Conservation (phyloP, 1,284 basidiomycete species). For the Leccinum griseonigrum region DNA sequence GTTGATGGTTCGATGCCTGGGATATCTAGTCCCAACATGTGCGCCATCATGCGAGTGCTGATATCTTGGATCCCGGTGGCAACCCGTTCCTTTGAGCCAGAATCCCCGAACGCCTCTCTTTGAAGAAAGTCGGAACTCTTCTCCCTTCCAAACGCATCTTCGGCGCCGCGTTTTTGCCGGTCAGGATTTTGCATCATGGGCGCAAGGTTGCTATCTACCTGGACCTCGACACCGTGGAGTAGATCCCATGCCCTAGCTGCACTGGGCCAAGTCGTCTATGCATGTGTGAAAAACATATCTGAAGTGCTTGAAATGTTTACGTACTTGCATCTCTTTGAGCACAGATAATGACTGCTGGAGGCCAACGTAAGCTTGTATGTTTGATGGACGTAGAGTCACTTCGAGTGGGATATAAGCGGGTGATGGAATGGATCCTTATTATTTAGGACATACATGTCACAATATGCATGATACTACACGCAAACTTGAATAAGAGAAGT, state of each 20-base stretch:
- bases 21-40: conserved; percentile 64
- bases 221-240: conserved; percentile 65
- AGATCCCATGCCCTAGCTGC: conserved; percentile 69
- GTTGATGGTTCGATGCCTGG: conserved; percentile 45
- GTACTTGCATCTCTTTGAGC: conserved; percentile 70
- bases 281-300: conserved; percentile 14
- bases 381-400: conserved; percentile 71
- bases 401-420: conserved; percentile 8
- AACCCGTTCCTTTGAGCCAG: conserved; percentile 22
- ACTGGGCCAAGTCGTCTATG: conserved; percentile 65
- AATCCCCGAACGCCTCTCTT: conserved; percentile 40
- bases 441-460: conserved; percentile 55
- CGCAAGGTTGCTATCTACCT: conserved; percentile 43
- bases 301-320: conserved; percentile 1
- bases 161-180: conserved; percentile 59
- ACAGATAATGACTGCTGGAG: conserved; percentile 66
- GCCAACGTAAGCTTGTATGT: conserved; percentile 64
- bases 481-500: conserved; percentile 2
- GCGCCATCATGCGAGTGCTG: conserved; percentile 62
- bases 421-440: neutral
- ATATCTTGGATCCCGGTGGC: conserved; percentile 52
- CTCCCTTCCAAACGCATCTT: conserved; percentile 63
- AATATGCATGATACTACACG: conserved; percentile 76
- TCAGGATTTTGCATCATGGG: conserved; percentile 37
- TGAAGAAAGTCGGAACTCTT: conserved; percentile 46